A percentile compares a stretch with the other conserved stretches of the same genome.
Conservation (phyloP, 768 basidiomycete genomes). For the Boletus rufocinnamomeus region DNA sequence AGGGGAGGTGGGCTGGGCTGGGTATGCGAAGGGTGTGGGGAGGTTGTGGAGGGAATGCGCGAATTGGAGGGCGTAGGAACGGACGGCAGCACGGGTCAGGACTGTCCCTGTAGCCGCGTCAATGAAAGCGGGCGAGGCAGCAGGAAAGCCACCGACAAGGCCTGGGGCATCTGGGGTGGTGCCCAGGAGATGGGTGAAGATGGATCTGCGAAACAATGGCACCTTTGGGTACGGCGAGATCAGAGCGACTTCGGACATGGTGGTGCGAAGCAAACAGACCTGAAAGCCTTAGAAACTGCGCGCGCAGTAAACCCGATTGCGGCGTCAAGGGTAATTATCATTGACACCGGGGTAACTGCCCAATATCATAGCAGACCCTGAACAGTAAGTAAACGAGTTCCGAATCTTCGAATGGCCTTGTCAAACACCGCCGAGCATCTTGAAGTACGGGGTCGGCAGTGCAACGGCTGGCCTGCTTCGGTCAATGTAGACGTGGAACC, state of each 20-base stretch:
- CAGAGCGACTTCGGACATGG: slow-evolving; percentile 25
- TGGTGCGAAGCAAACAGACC: neutral
- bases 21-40: slow-evolving; percentile 46
- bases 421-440: too few relatives aligned
- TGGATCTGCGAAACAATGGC: slow-evolving; percentile 27
- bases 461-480: too few relatives aligned
- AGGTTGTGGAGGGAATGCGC: slow-evolving; percentile 57
- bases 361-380: too few relatives aligned
- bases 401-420: too few relatives aligned
- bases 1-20: slow-evolving; percentile 44
- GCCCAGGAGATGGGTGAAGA: slow-evolving; percentile 36
- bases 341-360: too few relatives aligned
- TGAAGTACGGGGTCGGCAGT: too few relatives aligned
- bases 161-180: slow-evolving; percentile 16
- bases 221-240: slow-evolving; percentile 25
- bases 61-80: slow-evolving; percentile 54
- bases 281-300: neutral
- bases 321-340: too few relatives aligned
- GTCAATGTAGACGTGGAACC: too few relatives aligned
- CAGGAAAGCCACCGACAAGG: slow-evolving; percentile 47
- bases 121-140: slow-evolving; percentile 55
- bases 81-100: slow-evolving; percentile 57
- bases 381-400: too few relatives aligned
- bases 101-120: slow-evolving; percentile 61
- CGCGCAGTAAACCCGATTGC: too few relatives aligned